Conservation (phyloP, 768 basidiomycete genomes). For the Sistotremastrum niveocremeum region DNA sequence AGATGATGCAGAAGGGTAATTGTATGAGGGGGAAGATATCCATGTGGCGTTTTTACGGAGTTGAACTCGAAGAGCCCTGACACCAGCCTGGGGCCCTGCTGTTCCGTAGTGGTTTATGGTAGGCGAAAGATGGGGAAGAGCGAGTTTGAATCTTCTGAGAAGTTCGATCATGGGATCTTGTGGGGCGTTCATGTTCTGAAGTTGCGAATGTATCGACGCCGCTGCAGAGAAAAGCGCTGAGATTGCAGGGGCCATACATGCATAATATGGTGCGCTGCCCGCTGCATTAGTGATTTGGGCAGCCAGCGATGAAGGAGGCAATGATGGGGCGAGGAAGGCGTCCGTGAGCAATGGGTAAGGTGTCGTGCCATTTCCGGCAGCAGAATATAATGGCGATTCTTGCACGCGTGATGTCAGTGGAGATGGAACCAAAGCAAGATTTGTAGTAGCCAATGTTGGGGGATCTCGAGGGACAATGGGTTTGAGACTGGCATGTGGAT, state of each 20-base stretch:
- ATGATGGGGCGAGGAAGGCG: slow-evolving; percentile 22
- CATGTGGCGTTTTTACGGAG: slow-evolving; percentile 45
- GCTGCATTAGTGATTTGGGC: slow-evolving; percentile 11
- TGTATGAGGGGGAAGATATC: slow-evolving; percentile 18
- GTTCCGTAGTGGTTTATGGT: slow-evolving; percentile 40
- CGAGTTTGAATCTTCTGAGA: slow-evolving; percentile 41
- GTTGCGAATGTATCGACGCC: slow-evolving; percentile 32
- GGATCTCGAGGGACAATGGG: not conserved
- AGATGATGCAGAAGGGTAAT: too few species aligned
- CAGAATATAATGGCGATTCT: too few species aligned
- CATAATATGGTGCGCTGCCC: too few species aligned
- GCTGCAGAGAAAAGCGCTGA: slow-evolving; percentile 33
- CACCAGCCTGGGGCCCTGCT: slow-evolving; percentile 40
- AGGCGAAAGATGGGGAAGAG: slow-evolving; percentile 35
- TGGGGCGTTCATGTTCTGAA: slow-evolving; percentile 19
- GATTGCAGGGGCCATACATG: slow-evolving; percentile 26
- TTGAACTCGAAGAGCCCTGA: slow-evolving; percentile 43
- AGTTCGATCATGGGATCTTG: slow-evolving; percentile 25
- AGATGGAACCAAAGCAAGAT: too few species aligned
- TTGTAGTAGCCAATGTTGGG: too few species aligned
- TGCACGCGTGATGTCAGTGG: too few species aligned
- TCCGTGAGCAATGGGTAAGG: slow-evolving; percentile 28
- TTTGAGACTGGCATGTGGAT: not conserved
- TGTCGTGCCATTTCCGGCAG: too few species aligned
- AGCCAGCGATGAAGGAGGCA: slow-evolving; percentile 41